Conservation (phyloP, 768 basidiomycete genomes). For the Suillus subalutaceus region DNA sequence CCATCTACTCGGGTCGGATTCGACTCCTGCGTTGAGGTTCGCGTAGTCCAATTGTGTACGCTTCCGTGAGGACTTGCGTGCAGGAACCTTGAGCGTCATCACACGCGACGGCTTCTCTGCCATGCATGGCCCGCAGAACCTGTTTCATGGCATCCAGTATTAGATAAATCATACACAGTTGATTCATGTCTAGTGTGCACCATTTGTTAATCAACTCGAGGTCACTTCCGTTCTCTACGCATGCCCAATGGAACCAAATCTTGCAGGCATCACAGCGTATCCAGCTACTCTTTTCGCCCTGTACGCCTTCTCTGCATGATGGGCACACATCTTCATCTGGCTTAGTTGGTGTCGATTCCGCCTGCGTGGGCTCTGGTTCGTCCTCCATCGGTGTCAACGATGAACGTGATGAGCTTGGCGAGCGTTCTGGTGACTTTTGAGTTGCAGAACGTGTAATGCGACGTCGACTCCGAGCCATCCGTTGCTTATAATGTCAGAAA, state of each 20-base stretch:
- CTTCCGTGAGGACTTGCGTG: conserved; percentile 82
- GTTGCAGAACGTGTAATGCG: conserved; percentile 42
- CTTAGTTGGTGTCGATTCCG: conserved; percentile 13
- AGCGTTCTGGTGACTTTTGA: conserved; percentile 39
- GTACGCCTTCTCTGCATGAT: conserved; percentile 48
- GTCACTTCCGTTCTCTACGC: conserved; percentile 68
- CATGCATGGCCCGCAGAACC: conserved; percentile 74
- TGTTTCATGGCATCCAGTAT: conserved; percentile 30
- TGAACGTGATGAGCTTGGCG: conserved; percentile 33
- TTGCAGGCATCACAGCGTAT: conserved; percentile 82
- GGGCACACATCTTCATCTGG: conserved; percentile 47
- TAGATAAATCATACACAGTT: conserved; percentile 19
- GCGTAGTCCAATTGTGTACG: conserved; percentile 78
- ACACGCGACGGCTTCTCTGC: conserved; percentile 58
- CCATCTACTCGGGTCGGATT: conserved; percentile 67
- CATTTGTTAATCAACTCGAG: conserved; percentile 77
- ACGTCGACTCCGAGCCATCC: conserved; percentile 50
- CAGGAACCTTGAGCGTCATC: conserved; percentile 76
- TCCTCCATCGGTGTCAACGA: conserved; percentile 27
- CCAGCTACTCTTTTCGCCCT: conserved; percentile 72
- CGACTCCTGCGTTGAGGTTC: conserved; percentile 66
- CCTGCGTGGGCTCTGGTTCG: conserved; percentile 13
- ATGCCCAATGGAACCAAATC: conserved; percentile 84
- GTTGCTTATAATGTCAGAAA: conserved; percentile 14
- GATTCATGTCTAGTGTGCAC: conserved; percentile 30